A percentile compares a stretch with the other conserved stretches of the same genome.
phyloP scores from a whole-genome alignment of 2,329 filamentous ascomycete species.

The Fusarium sp. region DNA sequence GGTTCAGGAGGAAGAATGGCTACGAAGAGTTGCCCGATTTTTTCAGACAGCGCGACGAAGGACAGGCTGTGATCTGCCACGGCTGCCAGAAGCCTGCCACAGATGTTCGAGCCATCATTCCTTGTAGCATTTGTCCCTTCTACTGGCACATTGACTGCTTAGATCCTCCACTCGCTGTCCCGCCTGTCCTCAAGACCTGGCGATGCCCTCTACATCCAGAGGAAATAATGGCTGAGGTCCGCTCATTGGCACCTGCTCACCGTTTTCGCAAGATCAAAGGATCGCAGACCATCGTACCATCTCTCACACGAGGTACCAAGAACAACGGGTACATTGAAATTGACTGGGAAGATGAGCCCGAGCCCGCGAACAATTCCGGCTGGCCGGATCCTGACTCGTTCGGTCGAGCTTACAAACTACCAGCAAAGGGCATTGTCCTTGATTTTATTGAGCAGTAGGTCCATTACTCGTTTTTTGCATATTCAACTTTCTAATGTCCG shows the following conservation, averaged over 20 bases:
- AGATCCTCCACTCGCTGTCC: conserved; percentile 81
- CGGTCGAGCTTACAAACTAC: conserved; percentile 71
- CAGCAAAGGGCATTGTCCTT: conserved; percentile 70
- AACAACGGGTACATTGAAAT: conserved; percentile 79
- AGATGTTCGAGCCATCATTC: conserved; percentile 74
- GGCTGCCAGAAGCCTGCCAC: conserved; percentile 73
- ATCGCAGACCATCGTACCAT: conserved; percentile 59
- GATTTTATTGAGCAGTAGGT: conserved; percentile 75
- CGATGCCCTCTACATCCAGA: conserved; percentile 88
- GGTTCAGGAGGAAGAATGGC: conserved; percentile 58
- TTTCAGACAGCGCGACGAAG: conserved; percentile 76
- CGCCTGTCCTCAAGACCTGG: conserved; percentile 81
- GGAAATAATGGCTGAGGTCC: conserved; percentile 70
- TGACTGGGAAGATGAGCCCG: conserved; percentile 65
- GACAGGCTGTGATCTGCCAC: conserved; percentile 79
- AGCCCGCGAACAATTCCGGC: conserved; percentile 61
- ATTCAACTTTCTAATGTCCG: conserved; percentile 20
- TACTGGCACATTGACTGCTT: conserved; percentile 95
- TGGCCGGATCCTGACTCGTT: conserved; percentile 68
- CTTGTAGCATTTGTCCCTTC: conserved; percentile 82
- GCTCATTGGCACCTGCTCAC: conserved; percentile 67
- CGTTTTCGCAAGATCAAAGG: conserved; percentile 68
- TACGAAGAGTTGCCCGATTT: conserved; percentile 72
- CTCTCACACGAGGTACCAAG: conserved; percentile 68
- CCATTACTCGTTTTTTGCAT: not conserved